Conservation (phyloP, 208 protist genomes). For the Naegleria gruberi region DNA sequence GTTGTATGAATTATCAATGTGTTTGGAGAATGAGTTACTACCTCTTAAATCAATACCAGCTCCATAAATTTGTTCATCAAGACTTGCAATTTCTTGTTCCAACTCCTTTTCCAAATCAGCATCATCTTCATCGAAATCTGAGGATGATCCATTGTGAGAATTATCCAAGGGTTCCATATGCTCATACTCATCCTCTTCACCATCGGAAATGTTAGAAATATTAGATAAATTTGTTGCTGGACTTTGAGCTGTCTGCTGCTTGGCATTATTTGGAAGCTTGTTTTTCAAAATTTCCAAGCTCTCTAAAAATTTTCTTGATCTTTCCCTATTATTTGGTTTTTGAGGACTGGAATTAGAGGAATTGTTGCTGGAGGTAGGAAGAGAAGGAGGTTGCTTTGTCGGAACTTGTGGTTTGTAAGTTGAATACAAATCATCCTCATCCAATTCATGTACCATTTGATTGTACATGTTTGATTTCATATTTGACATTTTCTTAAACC, state of each 20-base stretch:
- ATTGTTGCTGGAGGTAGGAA: background rate
- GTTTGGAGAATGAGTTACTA: too few species aligned
- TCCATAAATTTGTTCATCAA: background rate
- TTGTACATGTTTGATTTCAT: background rate
- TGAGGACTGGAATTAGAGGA: background rate
- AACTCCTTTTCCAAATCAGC: too few species aligned
- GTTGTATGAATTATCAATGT: background rate
- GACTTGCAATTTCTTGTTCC: background rate
- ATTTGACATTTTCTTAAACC: background rate
- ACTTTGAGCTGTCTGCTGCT: too few species aligned
- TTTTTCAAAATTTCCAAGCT: background rate
- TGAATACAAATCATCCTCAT: background rate
- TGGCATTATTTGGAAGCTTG: too few species aligned
- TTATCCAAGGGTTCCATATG: background rate
- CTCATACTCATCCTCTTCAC: background rate
- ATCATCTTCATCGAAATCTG: background rate
- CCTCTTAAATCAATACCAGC: too few species aligned
- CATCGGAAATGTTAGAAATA: background rate
- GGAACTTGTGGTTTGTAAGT: too few species aligned
- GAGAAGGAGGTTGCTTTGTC: too few species aligned
- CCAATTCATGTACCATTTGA: background rate
- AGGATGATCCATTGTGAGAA: background rate
- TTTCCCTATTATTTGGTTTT: background rate
- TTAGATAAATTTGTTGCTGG: background rate
- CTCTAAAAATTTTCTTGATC: background rate